A percentile compares a stretch with the other conserved stretches of the same genome.
Evolutionary conservation across 352 stramenopile species (phyloP).

Genomic region (Phytophthora agathidicida): DNA sequence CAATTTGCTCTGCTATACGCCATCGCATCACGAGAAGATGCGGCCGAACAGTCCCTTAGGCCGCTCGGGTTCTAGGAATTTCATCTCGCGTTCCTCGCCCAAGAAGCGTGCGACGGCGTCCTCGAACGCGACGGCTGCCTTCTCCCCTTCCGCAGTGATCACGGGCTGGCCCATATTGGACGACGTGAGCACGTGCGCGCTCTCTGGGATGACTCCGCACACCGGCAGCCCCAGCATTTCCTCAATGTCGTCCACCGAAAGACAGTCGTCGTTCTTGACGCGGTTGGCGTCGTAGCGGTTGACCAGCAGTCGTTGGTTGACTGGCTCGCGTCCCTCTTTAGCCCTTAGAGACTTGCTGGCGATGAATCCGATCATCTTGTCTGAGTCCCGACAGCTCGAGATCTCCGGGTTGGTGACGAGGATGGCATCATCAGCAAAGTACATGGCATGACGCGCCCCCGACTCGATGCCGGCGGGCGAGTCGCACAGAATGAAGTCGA

Average conservation of each 20-base stretch:
- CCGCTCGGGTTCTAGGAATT: conserved; percentile 86
- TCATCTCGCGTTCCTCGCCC: conserved; percentile 85
- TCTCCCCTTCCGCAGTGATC: conserved; percentile 78
- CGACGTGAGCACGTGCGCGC: conserved; percentile 89
- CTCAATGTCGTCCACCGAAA: conserved; percentile 92
- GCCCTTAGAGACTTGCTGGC: conserved; percentile 87
- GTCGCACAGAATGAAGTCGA: conserved; percentile 93
- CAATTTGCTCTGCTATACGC: conserved; percentile 16
- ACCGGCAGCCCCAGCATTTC: conserved; percentile 92
- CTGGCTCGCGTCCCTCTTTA: conserved; percentile 73
- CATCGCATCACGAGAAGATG: conserved; percentile 55
- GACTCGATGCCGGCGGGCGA: conserved; percentile 91
- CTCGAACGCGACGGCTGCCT: conserved; percentile 83
- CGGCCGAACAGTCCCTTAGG: conserved; percentile 83
- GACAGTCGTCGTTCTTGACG: conserved; percentile 89
- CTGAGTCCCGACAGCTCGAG: conserved; percentile 91
- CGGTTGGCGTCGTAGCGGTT: conserved; percentile 92
- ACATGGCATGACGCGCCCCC: conserved; percentile 91
- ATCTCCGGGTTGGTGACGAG: conserved; percentile 96
- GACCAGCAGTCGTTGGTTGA: conserved; percentile 89
- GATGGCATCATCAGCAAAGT: conserved; percentile 93
- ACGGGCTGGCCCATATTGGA: conserved; percentile 94
- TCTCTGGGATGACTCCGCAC: conserved; percentile 92
- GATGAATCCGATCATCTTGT: conserved; percentile 97
- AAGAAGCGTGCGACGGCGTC: conserved; percentile 92